Evolutionary conservation across 176 grass and related monocot species (phyloP), one percentile per base, ranked within the genome.

Genomic region (Cenchrus americanus): DNA sequence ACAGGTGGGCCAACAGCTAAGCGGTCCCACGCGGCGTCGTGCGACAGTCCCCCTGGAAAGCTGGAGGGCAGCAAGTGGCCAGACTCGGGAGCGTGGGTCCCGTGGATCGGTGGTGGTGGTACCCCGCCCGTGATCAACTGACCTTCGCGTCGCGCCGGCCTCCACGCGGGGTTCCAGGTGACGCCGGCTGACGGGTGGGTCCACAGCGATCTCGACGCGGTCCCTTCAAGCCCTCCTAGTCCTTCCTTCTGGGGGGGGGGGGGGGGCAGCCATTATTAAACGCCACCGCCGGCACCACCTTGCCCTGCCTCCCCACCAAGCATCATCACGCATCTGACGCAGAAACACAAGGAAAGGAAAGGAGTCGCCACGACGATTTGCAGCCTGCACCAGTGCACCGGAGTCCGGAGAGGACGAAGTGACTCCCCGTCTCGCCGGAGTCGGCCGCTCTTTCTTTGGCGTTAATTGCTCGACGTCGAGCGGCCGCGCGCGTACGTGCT

Each of bases 261-360:
- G 34, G 34, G 34, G 34, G 34, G 34, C 34, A 37, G 2, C 61
- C 77, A 58, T 54, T 58, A 47, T 66, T 74, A 74, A 80, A 80
- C 4, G 13, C 57, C 55, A 27, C n/a, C 44, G 14, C 61, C 34
- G 34, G 43, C 67, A 19, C 53, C 66, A 37, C 44, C 22, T 21
- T 3, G 50, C 17, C 18, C 55, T 75, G 49, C 85, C 76, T 80
- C 81, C 76, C 69, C 52, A 11, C 64, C 52, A 67, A 80, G 80
- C 75, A 63, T 80, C 64, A 32, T 13, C 65, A 52, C 90, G 21
- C 68, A 58, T 55, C 86, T 69, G 76, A 80, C 49, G n/a, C 53
- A 5, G 79, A 68, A 86, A 41, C 78, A 60, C 77, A 23, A 67
- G 52, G 66, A 9, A 21, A 37, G 34, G 34, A 37, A 37, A 37